Conservation (phyloP, 345 rosid genomes). For the Stellera chamaejasme region DNA sequence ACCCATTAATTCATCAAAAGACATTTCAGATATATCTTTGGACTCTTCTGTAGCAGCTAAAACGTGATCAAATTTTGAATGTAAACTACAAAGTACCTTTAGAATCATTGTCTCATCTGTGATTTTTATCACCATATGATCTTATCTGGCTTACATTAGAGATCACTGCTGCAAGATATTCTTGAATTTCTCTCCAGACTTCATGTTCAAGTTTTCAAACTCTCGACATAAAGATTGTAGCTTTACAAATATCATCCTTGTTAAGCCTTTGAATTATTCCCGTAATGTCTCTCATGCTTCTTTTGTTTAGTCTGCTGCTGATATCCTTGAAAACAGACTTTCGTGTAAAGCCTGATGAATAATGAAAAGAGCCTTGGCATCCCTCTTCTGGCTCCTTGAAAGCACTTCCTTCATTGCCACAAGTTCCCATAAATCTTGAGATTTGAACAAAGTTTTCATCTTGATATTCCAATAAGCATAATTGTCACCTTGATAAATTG, state of each 20-base stretch:
- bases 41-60: not conserved
- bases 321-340: not conserved
- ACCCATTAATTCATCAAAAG: not conserved
- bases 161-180: not conserved
- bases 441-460: no score
- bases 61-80: not conserved
- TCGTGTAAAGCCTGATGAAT: not conserved
- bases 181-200: not conserved
- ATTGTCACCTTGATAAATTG: no score
- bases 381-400: not conserved
- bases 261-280: not conserved
- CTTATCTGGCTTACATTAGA: not conserved
- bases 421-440: not conserved
- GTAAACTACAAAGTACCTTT: not conserved
- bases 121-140: not conserved
- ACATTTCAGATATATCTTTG: not conserved
- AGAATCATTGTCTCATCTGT: not conserved
- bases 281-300: not conserved
- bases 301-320: not conserved
- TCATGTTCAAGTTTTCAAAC: not conserved
- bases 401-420: not conserved
- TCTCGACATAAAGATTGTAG: not conserved
- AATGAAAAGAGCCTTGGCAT: not conserved
- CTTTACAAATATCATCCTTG: not conserved
- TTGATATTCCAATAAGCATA: no score